phyloP scores from a whole-genome alignment of 1,284 basidiomycete genomes.

The Mycena citricolor region DNA sequence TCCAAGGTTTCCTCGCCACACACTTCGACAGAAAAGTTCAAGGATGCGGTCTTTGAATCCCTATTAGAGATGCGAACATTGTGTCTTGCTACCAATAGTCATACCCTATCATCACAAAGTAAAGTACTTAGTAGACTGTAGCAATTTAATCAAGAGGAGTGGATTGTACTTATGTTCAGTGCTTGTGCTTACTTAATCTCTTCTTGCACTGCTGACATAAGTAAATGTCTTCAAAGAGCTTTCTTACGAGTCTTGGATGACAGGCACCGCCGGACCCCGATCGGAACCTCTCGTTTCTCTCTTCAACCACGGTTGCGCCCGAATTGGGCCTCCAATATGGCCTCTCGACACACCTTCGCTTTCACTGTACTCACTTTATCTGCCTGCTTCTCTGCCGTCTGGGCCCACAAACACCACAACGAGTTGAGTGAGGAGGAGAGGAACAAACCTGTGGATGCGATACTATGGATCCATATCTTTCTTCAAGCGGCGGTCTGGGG shows the following conservation, averaged over 20 bases:
- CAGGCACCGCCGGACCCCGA: too few relatives aligned
- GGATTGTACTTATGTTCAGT: too few relatives aligned
- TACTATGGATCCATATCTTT: conserved; percentile 79
- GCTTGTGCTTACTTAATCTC: too few relatives aligned
- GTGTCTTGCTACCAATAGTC: conserved; percentile 14
- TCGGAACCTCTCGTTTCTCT: too few relatives aligned
- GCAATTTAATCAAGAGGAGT: too few relatives aligned
- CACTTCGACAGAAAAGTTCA: conserved; percentile 77
- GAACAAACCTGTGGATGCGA: conserved; percentile 69
- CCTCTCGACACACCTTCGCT: conserved; percentile 4
- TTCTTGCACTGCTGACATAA: too few relatives aligned
- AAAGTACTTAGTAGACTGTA: too few relatives aligned
- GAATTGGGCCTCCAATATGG: too few relatives aligned
- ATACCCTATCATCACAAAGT: too few relatives aligned
- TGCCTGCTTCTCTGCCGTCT: background rate
- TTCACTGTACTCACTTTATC: conserved; percentile 13
- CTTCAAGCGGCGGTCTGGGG: conserved; percentile 80
- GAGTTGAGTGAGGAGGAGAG: conserved; percentile 62
- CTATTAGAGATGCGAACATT: conserved; percentile 63
- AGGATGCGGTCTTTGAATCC: conserved; percentile 64
- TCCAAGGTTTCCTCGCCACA: conserved; percentile 73
- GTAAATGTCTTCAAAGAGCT: too few relatives aligned
- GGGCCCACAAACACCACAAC: conserved; percentile 63
- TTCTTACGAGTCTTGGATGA: too few relatives aligned
- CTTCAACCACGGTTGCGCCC: too few relatives aligned